Evolutionary conservation across 176 grass and related monocot genomes (phyloP).

Genomic region (Aegilops tauschii): DNA sequence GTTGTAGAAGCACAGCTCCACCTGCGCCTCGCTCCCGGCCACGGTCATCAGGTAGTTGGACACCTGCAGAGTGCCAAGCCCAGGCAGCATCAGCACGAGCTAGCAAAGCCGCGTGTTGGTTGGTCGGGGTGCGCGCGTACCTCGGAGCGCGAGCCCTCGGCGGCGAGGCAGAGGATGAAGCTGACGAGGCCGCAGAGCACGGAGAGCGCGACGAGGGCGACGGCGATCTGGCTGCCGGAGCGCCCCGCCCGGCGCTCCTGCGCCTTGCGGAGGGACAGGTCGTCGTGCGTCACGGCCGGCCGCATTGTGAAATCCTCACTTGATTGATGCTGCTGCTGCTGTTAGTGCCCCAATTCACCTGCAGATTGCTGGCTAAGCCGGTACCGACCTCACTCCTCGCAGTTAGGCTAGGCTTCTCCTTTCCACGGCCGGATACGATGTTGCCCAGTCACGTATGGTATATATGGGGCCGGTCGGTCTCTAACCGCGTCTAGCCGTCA

Average conservation of each 20-base stretch:
- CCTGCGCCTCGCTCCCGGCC: slow-evolving; percentile 31
- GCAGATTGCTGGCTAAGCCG: background rate
- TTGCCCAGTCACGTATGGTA: background rate
- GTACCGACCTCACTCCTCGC: background rate
- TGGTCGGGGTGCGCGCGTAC: background rate
- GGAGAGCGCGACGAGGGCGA: slow-evolving; percentile 69
- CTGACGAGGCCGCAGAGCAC: slow-evolving; percentile 66
- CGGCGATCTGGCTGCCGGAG: slow-evolving; percentile 45
- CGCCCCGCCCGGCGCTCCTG: slow-evolving; percentile 38
- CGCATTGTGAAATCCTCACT: background rate
- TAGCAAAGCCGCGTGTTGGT: background rate
- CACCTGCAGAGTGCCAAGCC: slow-evolving; percentile 33
- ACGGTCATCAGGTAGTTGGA: slow-evolving; percentile 68
- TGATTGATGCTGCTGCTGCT: background rate
- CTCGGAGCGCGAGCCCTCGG: slow-evolving; percentile 76
- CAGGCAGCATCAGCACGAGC: background rate
- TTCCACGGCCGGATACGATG: background rate
- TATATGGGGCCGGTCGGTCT: background rate
- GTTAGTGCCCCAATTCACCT: background rate
- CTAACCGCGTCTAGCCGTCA: background rate
- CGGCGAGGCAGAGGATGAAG: slow-evolving; percentile 79
- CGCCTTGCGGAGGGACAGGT: slow-evolving; percentile 58
- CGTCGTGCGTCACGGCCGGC: slow-evolving; percentile 80
- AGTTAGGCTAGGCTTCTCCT: background rate
- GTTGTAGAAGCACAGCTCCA: slow-evolving; percentile 66